phyloP scores from a whole-genome alignment of 2,329 filamentous ascomycete species.

The Neonectria ditissima region DNA sequence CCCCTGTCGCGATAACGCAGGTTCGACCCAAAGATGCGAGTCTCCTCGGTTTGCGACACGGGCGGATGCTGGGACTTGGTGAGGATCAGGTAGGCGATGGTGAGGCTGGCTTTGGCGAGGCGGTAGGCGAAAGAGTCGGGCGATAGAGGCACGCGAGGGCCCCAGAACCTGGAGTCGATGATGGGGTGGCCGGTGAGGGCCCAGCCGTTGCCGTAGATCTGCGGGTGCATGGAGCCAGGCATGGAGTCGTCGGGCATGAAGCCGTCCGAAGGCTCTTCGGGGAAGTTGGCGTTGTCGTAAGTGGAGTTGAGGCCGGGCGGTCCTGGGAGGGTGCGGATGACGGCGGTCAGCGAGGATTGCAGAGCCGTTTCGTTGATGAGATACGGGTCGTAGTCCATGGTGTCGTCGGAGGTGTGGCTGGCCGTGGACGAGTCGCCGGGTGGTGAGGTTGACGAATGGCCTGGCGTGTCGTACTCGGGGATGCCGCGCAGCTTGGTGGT shows the following conservation, averaged over 20 bases:
- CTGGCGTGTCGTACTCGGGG: not conserved
- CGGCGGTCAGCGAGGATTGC: constrained; percentile 5
- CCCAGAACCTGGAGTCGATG: constrained; percentile 15
- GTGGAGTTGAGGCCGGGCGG: constrained; percentile 11
- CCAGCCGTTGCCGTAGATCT: constrained; percentile 45
- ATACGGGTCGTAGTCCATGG: constrained; percentile 15
- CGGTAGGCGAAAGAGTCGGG: constrained; percentile 39
- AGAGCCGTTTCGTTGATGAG: constrained; percentile 10
- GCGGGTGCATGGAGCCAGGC: constrained; percentile 26
- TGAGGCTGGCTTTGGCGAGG: constrained; percentile 34
- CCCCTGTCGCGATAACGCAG: constrained; percentile 34
- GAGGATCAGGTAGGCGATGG: constrained; percentile 39
- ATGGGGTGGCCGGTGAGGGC: constrained; percentile 27
- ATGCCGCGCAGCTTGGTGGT: not conserved
- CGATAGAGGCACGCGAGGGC: constrained; percentile 23
- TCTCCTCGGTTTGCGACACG: constrained; percentile 21
- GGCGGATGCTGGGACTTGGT: constrained; percentile 21
- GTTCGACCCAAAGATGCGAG: constrained; percentile 36
- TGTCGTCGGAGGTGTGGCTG: constrained; percentile 20
- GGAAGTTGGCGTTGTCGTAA: constrained; percentile 8
- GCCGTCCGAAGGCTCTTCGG: constrained; percentile 14
- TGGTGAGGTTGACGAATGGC: constrained; percentile 15
- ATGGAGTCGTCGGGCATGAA: constrained; percentile 8
- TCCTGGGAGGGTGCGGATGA: constrained; percentile 17
- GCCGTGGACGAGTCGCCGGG: constrained; percentile 15